Base-by-base conservation (phyloP, 148 eudicot genomes). In the Mesembryanthemum crystallinum region DNA sequence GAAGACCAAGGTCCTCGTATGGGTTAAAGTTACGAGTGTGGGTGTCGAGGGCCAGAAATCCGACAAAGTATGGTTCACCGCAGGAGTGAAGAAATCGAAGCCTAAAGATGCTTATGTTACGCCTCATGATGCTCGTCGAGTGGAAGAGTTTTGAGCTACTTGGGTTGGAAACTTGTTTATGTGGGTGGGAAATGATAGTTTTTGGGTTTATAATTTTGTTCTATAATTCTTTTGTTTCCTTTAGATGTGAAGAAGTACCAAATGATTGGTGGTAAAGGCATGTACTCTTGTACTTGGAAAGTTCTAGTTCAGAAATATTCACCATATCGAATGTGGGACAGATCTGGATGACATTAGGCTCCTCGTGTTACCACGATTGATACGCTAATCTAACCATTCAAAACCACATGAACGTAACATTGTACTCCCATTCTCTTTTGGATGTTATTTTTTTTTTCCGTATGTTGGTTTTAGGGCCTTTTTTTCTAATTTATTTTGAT, bases 21-120 rank as follows among this genome's bases (percentile, higher is more conserved):
- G 98, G 97, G 91, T 88, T n/a, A 94, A 94, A 82, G 88, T 94
- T 64, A 92, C 94, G 8, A 82, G 80, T 55, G 78, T 91, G 70
- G 90, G 86, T 29, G 80, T 90, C 21, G 98, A 94, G 69, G 96
- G 92, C 71, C 73, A 73, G 67, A 89, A 87, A 76, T 91, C 94
- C 0, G 98, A 91, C 35, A 94, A 91, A 82, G 81, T 94, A 18
- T 87, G 86, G 72, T 87, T 94, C 82, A 94, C 92, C 7, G 94
- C 94, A 5, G 97, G 98, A 39, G 90, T 91, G 63, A 91, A 90
- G 86, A 91, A 89, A 82, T 83, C 88, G 4, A 87, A 88, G 82
- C 77, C 97, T 7, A 82, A 76, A 78, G 89, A 83, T 37, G 90
- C 88, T 49, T 94, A 88, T 76, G 90, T 81, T 62, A 78, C 80